phyloP scores from a whole-genome alignment of 768 basidiomycete species.

The Vararia minispora region DNA sequence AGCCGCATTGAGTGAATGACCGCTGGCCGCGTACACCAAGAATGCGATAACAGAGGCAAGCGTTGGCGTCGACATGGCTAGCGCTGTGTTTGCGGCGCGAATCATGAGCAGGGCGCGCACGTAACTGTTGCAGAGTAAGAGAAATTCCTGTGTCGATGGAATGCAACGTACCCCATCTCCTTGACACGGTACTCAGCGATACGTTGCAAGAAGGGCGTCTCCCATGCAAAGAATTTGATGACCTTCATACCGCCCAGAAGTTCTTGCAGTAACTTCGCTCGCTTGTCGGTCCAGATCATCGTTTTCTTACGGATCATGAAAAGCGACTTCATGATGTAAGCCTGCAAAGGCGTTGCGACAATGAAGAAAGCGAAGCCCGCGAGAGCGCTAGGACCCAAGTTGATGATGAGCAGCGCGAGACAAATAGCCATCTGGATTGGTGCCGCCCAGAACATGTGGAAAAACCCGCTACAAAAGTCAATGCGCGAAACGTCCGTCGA shows the following conservation, averaged over 20 bases:
- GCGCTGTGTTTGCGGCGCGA: constrained; percentile 55
- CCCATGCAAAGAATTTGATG: constrained; percentile 91
- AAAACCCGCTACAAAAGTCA: constrained; percentile 75
- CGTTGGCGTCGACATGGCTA: constrained; percentile 62
- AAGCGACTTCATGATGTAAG: constrained; percentile 58
- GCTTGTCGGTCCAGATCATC: constrained; percentile 86
- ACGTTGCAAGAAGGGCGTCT: constrained; percentile 65
- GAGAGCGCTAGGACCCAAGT: constrained; percentile 52
- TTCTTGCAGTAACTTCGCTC: constrained; percentile 84
- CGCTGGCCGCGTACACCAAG: constrained; percentile 64
- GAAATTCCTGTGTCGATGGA: constrained; percentile 1
- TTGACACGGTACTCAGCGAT: constrained; percentile 57
- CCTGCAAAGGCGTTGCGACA: constrained; percentile 64
- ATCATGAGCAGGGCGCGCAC: constrained; percentile 58
- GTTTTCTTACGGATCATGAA: constrained; percentile 59
- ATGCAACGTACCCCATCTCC: constrained; percentile 52
- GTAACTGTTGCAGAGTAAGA: constrained; percentile 26
- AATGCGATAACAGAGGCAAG: constrained; percentile 72
- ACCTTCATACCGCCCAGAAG: constrained; percentile 82
- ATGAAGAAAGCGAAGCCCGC: constrained; percentile 55
- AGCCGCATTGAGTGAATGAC: constrained; percentile 57
- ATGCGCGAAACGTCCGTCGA: constrained; percentile 87
- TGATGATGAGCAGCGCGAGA: constrained; percentile 58
- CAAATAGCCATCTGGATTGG: constrained; percentile 74
- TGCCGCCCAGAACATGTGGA: constrained; percentile 72